Evolutionary conservation across 306 rosid species (phyloP).

Genomic region (Herpetospermum pedunculosum): DNA sequence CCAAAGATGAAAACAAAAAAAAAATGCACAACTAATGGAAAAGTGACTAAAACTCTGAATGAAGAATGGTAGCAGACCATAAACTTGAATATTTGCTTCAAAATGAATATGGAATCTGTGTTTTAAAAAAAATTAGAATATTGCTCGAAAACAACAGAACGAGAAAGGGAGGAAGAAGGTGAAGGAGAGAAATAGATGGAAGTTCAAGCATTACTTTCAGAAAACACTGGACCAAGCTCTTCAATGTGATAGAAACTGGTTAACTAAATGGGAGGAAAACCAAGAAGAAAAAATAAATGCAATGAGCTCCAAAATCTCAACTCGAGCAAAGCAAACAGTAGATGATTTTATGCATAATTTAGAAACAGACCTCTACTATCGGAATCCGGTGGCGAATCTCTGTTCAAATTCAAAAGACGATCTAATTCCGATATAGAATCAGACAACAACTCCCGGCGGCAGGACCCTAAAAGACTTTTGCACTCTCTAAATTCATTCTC

Average conservation of each 20-base stretch:
- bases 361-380: conserved; percentile 47
- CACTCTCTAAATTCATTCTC: conserved; percentile 19
- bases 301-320: background rate
- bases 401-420: conserved; percentile 27
- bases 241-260: background rate
- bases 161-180: background rate
- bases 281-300: background rate
- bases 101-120: background rate
- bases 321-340: background rate
- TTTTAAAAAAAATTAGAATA: background rate
- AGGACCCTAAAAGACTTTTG: conserved; percentile 44
- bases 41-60: background rate
- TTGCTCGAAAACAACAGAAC: background rate
- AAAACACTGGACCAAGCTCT: background rate
- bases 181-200: background rate
- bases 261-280: background rate
- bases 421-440: conserved; percentile 43
- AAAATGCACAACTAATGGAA: background rate
- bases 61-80: background rate
- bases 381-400: conserved; percentile 32
- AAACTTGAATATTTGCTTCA: background rate
- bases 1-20: background rate
- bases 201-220: background rate
- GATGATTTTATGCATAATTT: background rate
- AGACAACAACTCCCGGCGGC: conserved; percentile 65